Evolutionary conservation across 2,329 filamentous ascomycete species (phyloP), one percentile per base, ranked within the genome.

Genomic region (Colletotrichum tofieldiae): DNA sequence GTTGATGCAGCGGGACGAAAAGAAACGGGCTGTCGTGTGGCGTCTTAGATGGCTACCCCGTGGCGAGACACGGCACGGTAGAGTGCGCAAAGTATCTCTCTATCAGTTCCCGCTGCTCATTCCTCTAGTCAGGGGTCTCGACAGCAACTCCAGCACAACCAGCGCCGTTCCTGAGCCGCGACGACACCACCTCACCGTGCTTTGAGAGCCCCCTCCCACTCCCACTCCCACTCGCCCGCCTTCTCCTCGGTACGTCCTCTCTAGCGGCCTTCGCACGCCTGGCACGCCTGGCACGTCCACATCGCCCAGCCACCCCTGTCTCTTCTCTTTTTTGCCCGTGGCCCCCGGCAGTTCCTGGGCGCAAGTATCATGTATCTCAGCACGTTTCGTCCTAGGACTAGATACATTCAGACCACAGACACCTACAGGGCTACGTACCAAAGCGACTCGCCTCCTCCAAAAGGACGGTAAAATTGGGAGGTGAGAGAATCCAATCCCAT

Each of bases 81-180:
- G 20, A 7, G 26, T 7, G 1, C 16, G 9, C 16, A n/a, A 62
- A 49, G 70, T 72, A 60, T 29, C 16, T 49, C 32, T 29, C 52
- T 60, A 72, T 62, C 65, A 45, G 59, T 29, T 35, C 5, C 59
- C 58, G 51, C 58, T 69, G 43, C 68, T 47, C 37, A 43, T 23
- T 39, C 39, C 51, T 37, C 18, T 72, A 70, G 70, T 70, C 70
- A 72, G 70, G 70, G 70, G 70, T 69, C 43, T 54, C 45, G 6
- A 29, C 26, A 41, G 54, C 52, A 60, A 58, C 64, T 41, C 41
- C 52, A 39, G 29, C 29, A 66, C 26, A 59, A 54, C 41, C 65
- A 59, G 66, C 65, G 59, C 59, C 66, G 70, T 72, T 70, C 66
- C 66, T 70, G 69, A 64, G 69, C 65, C 37, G 65, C 69, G 59